Percentiles rank a stretch among this genome's conserved stretches.
These are phyloP conservation scores for Phytophthora chlamydospora DNA, from an alignment of 352 stramenopile species.

Conservation along the genomic window DNA sequence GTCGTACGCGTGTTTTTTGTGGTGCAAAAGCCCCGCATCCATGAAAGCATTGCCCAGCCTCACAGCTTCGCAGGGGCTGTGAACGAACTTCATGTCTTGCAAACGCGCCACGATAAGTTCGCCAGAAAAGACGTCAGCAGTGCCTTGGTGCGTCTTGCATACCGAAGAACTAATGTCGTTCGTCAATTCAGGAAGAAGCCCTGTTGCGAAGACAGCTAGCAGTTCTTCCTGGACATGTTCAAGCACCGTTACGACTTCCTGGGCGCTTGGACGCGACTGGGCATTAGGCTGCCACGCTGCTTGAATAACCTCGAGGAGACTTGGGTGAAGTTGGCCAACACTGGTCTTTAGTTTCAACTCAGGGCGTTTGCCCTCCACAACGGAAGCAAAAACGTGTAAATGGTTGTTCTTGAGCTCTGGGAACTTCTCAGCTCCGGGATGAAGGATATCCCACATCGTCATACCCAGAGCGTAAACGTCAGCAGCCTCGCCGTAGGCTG, in stretches of 20 bases:
- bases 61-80: slow-evolving; percentile 40
- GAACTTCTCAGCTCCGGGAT: slow-evolving; percentile 59
- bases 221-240: slow-evolving; percentile 58
- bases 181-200: slow-evolving; percentile 32
- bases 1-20: slow-evolving; percentile 43
- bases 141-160: slow-evolving; percentile 16
- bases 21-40: slow-evolving; percentile 55
- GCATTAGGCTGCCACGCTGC: slow-evolving; percentile 51
- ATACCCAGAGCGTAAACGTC: slow-evolving; percentile 81
- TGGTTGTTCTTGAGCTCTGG: slow-evolving; percentile 53
- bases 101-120: slow-evolving; percentile 43
- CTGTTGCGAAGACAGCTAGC: slow-evolving; percentile 28
- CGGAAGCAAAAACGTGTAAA: slow-evolving; percentile 52
- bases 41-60: slow-evolving; percentile 54
- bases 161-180: slow-evolving; percentile 30
- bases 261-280: slow-evolving; percentile 41
- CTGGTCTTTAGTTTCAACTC: slow-evolving; percentile 11
- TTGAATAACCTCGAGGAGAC: slow-evolving; percentile 50
- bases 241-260: slow-evolving; percentile 45
- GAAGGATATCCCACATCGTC: slow-evolving; percentile 80
- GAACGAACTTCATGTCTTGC: slow-evolving; percentile 32
- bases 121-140: slow-evolving; percentile 35
- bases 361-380: slow-evolving; percentile 50
- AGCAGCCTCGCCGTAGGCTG: slow-evolving; percentile 63
- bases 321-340: slow-evolving; percentile 29